Evolutionary conservation across 306 rosid genomes (phyloP), one percentile per base, ranked within the genome.

Genomic region (Cucumis hystrix): DNA sequence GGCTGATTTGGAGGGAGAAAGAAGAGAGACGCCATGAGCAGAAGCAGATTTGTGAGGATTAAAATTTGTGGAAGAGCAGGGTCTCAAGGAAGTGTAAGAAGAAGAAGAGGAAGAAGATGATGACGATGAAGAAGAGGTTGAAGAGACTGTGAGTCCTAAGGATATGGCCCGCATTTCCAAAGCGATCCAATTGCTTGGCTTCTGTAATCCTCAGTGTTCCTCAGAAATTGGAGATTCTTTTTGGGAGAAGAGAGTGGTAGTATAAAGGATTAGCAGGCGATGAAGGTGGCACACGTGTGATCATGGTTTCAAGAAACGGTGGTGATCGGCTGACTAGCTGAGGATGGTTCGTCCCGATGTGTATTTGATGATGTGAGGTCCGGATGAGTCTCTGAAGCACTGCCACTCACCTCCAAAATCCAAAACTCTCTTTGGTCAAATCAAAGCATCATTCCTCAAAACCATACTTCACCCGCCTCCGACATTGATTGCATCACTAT

Each of bases 81-180:
- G 33, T 59, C 74, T 87, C 21, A 85, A 67, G 59, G 81, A 60
- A 23, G 81, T 58, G 76, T 35, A 63, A 14, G 40, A 61, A 30
- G 58, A 59, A 14, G 71, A 64, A 35, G 20, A 92, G 77, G 86
- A 28, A 2, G 20, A 91, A 77, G 86, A 61, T 80, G 90, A 77
- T 5, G 51, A 45, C 0, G 77, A 41, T 7, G 86, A 30, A 85
- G 87, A 86, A 85, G 87, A 85, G 76, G 88, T 66, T 79, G 90
- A 77, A 76, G 92, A 83, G 35, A 82, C 77, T 74, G 95, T 85
- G 60, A 87, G 83, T 79, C 96, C 96, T 74, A 95, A 80, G 61
- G 97, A 84, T 43, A 95, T 71, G 59, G 97, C 86, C 96, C 88
- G 87, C 97, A 92, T 95, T 77, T 88, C 87, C 83, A 47, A 84